These are phyloP conservation scores for Themeda triandra DNA, from an alignment of 176 grass and related monocot genomes.

Conservation along the genomic window DNA sequence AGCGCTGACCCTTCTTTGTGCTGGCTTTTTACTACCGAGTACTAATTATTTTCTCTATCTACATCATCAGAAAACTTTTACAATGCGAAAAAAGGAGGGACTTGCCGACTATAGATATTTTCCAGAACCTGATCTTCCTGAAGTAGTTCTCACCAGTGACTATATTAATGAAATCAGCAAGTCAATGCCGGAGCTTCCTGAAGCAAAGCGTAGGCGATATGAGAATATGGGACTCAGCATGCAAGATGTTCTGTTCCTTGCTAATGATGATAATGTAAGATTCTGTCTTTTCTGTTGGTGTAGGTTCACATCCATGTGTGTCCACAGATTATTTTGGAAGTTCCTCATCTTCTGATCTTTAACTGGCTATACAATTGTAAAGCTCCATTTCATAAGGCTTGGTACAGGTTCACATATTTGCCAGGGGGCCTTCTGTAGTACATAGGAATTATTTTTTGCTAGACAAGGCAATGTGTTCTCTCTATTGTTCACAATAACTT, in stretches of 20 bases:
- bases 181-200: slow-evolving; percentile 87
- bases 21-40: slow-evolving; percentile 23
- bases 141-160: slow-evolving; percentile 71
- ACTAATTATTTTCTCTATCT: slow-evolving; percentile 30
- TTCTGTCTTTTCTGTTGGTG: slow-evolving; percentile 5
- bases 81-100: slow-evolving; percentile 95
- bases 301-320: slow-evolving; percentile 5
- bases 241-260: slow-evolving; percentile 98
- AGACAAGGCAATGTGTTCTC: background rate
- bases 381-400: background rate
- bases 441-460: background rate
- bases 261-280: slow-evolving; percentile 83
- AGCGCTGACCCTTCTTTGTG: background rate
- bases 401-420: slow-evolving; percentile 9
- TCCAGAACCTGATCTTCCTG: slow-evolving; percentile 92
- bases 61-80: slow-evolving; percentile 82
- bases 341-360: background rate
- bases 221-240: slow-evolving; percentile 85
- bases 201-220: slow-evolving; percentile 90
- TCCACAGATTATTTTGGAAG: background rate
- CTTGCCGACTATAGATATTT: slow-evolving; percentile 98
- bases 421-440: background rate
- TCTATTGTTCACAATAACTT: slow-evolving; percentile 12
- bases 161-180: slow-evolving; percentile 68
- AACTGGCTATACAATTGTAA: background rate